A percentile compares a stretch with the other conserved stretches of the same genome.
Evolutionary conservation across 2,329 filamentous ascomycete genomes (phyloP).

Genomic region (Aureobasidium melanogenum): DNA sequence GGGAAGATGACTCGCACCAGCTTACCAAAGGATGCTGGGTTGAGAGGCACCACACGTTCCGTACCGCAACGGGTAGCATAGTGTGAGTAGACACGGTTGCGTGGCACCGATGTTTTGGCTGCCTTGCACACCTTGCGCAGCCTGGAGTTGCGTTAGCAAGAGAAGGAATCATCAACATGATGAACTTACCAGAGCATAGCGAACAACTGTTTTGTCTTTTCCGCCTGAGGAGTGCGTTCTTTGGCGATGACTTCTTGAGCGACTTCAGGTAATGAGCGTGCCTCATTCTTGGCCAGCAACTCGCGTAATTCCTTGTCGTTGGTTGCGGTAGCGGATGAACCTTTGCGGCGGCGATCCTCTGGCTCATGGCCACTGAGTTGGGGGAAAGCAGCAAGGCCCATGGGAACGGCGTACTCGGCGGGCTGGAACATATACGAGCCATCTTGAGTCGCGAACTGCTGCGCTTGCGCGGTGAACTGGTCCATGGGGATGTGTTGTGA

Average conservation of each 20-base stretch:
- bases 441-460: conserved; percentile 11
- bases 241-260: conserved; percentile 69
- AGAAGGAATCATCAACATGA: not conserved
- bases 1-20: conserved; percentile 93
- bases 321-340: conserved; percentile 62
- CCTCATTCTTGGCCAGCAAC: conserved; percentile 60
- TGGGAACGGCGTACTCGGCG: conserved; percentile 6
- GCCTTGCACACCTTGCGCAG: conserved; percentile 63
- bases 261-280: conserved; percentile 60
- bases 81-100: conserved; percentile 88
- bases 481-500: conserved; percentile 12
- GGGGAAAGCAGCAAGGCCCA: not conserved
- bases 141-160: conserved; percentile 38
- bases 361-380: conserved; percentile 14
- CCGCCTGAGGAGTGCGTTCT: conserved; percentile 70
- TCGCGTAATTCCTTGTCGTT: conserved; percentile 76
- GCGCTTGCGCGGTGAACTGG: conserved; percentile 7
- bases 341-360: conserved; percentile 42
- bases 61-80: conserved; percentile 90
- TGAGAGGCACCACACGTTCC: conserved; percentile 87
- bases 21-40: conserved; percentile 96
- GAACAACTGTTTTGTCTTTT: conserved; percentile 77
- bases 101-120: conserved; percentile 77
- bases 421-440: conserved; percentile 10
- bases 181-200: conserved; percentile 72